A percentile compares a stretch with the other conserved stretches of the same genome.
phyloP scores from a whole-genome alignment of 257 asterid species.

The Solanum sejunctum region DNA sequence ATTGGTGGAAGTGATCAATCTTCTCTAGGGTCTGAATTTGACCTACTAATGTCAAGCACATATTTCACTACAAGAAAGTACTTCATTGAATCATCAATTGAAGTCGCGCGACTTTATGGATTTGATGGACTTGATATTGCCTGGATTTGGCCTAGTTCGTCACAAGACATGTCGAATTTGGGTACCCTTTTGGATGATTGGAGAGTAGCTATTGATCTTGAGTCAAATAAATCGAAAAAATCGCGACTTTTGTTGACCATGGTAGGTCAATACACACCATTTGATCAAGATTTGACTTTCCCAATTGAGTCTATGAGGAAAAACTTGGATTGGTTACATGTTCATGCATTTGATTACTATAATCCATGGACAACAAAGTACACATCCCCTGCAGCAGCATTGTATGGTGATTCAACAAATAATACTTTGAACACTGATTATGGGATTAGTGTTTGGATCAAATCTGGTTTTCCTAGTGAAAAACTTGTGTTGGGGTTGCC shows the following conservation, averaged over 20 bases:
- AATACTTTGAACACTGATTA: not conserved
- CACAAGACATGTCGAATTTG: not conserved
- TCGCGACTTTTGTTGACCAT: slow-evolving; percentile 1
- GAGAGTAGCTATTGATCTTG: slow-evolving; percentile 5
- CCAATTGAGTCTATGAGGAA: slow-evolving; percentile 4
- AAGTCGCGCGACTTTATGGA: not conserved
- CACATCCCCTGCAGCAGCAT: not conserved
- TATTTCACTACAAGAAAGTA: slow-evolving; percentile 2
- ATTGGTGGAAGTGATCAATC: not conserved
- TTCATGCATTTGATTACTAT: slow-evolving; percentile 2
- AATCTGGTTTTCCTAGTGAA: not conserved
- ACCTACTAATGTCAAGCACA: not conserved
- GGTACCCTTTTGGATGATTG: slow-evolving; percentile 7
- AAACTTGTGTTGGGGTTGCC: not conserved
- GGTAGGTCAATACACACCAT: slow-evolving; percentile 1
- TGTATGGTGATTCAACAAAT: not conserved
- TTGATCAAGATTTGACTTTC: not conserved
- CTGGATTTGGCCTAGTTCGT: not conserved
- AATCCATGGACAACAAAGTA: not conserved
- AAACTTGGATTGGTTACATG: slow-evolving; percentile 9
- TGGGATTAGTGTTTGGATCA: slow-evolving; percentile 1
- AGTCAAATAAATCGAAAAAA: not conserved
- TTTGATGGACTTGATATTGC: slow-evolving; percentile 7
- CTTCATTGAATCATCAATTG: slow-evolving; percentile 6
- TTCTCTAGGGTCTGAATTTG: not conserved